Evolutionary conservation across 2,329 filamentous ascomycete species (phyloP).

Genomic region (Aspergillus tubingensis): DNA sequence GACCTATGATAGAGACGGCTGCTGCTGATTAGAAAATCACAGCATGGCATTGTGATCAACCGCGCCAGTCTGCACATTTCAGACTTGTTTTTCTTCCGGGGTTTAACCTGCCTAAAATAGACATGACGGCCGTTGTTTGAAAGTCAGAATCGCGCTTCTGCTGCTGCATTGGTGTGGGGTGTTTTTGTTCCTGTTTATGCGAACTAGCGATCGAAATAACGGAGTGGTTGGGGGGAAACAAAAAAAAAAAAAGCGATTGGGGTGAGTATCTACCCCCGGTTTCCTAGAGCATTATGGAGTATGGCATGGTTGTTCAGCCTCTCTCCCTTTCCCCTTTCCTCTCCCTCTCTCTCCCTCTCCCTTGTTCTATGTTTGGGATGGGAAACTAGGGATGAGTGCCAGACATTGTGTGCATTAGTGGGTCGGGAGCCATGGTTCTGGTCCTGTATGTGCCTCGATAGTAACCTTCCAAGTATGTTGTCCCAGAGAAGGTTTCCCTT

Average conservation of each 20-base stretch:
- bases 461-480: not conserved
- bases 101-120: conserved; percentile 12
- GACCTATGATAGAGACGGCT: conserved; percentile 8
- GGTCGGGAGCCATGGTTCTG: not conserved
- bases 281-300: not conserved
- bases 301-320: not conserved
- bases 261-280: not conserved
- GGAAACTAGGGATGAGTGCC: not conserved
- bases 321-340: not conserved
- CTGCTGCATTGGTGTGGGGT: not conserved
- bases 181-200: not conserved
- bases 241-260: not conserved
- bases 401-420: not conserved
- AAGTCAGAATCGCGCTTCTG: not conserved
- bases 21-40: not conserved
- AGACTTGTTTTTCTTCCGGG: not conserved
- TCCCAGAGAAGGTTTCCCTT: not conserved
- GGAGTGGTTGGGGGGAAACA: not conserved
- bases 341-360: not conserved
- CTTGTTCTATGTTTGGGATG: not conserved
- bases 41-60: not conserved
- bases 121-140: conserved; percentile 15
- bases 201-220: not conserved
- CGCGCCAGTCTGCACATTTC: not conserved
- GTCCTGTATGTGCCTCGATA: not conserved